A percentile compares a stretch with the other conserved stretches of the same genome.
phyloP scores from a whole-genome alignment of 805 yeast genomes.

The Yamadazyma akitaensis region DNA sequence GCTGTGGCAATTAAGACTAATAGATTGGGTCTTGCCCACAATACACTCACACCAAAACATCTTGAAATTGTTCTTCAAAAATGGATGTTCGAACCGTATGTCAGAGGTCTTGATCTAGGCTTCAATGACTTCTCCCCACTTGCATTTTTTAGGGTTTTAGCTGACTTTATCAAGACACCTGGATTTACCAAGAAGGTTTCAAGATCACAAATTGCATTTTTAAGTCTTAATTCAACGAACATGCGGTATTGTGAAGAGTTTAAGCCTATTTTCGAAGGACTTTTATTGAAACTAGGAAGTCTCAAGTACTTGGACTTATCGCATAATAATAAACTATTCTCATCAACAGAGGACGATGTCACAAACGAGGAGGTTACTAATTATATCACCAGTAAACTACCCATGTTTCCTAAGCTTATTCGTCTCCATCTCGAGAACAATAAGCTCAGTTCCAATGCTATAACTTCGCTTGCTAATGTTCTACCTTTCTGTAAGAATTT shows the following conservation, averaged over 20 bases:
- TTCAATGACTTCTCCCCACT: slow-evolving; percentile 62
- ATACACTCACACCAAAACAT: slow-evolving; percentile 61
- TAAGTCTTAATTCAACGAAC: slow-evolving; percentile 66
- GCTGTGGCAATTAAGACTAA: slow-evolving; percentile 55
- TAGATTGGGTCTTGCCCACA: slow-evolving; percentile 75
- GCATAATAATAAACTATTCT: slow-evolving; percentile 60
- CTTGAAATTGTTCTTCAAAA: slow-evolving; percentile 47
- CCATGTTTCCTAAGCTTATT: slow-evolving; percentile 59
- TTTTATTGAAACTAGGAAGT: slow-evolving; percentile 51
- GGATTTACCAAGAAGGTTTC: slow-evolving; percentile 18
- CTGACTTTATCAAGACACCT: slow-evolving; percentile 25
- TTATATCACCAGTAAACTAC: slow-evolving; percentile 56
- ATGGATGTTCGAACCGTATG: slow-evolving; percentile 51
- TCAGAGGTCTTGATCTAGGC: slow-evolving; percentile 78
- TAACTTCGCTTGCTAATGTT: slow-evolving; percentile 61
- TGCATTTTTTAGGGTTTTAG: slow-evolving; percentile 33
- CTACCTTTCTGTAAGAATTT: slow-evolving; percentile 65
- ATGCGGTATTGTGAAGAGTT: slow-evolving; percentile 45
- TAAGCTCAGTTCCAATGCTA: slow-evolving; percentile 51
- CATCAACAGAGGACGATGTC: not conserved
- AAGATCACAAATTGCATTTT: slow-evolving; percentile 33
- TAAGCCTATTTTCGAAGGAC: slow-evolving; percentile 49
- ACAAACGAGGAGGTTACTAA: not conserved
- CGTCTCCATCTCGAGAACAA: slow-evolving; percentile 74
- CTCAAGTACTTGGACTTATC: slow-evolving; percentile 76